Percentiles rank a stretch among this genome's conserved stretches.
Evolutionary conservation across 345 rosid species (phyloP).

Genomic region (Carallia pectinifolia): DNA sequence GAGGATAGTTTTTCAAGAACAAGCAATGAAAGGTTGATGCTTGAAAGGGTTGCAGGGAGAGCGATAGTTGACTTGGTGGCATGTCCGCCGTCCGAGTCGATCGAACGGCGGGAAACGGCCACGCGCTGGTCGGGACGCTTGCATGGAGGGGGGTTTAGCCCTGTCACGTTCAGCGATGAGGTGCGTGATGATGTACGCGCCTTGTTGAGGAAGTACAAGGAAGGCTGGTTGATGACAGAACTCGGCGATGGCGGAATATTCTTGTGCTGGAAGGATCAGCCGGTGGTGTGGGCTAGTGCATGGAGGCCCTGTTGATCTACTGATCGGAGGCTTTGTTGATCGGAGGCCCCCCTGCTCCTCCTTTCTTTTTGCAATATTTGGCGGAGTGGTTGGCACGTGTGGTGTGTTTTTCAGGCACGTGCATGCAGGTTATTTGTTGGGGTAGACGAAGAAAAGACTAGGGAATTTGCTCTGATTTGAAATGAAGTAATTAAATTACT

Average conservation of each 20-base stretch:
- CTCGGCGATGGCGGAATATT: constrained; percentile 73
- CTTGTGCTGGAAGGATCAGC: constrained; percentile 90
- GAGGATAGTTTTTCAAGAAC: constrained; percentile 80
- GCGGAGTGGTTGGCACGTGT: constrained; percentile 43
- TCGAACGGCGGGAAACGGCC: constrained; percentile 79
- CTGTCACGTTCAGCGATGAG: constrained; percentile 66
- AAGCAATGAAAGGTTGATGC: constrained; percentile 81
- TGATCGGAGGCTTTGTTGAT: not conserved
- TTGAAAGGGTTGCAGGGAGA: constrained; percentile 75
- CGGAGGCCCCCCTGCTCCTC: not conserved
- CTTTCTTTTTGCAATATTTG: not conserved
- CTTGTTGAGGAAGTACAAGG: constrained; percentile 83
- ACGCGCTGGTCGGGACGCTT: constrained; percentile 69
- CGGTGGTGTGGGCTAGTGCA: constrained; percentile 94
- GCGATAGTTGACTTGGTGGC: constrained; percentile 81
- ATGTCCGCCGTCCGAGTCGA: constrained; percentile 55
- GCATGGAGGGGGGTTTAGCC: constrained; percentile 49
- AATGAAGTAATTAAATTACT: constrained; percentile 16
- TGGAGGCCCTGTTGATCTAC: constrained; percentile 57
- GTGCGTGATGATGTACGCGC: constrained; percentile 88
- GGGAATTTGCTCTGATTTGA: constrained; percentile 24
- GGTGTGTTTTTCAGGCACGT: constrained; percentile 35
- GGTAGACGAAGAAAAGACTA: not conserved
- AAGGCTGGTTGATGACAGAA: constrained; percentile 83
- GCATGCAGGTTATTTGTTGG: constrained; percentile 4